A percentile compares a stretch with the other conserved stretches of the same genome.
These are phyloP conservation scores for Neurospora hispaniola DNA, from an alignment of 495 filamentous ascomycete species.

Conservation along the genomic window DNA sequence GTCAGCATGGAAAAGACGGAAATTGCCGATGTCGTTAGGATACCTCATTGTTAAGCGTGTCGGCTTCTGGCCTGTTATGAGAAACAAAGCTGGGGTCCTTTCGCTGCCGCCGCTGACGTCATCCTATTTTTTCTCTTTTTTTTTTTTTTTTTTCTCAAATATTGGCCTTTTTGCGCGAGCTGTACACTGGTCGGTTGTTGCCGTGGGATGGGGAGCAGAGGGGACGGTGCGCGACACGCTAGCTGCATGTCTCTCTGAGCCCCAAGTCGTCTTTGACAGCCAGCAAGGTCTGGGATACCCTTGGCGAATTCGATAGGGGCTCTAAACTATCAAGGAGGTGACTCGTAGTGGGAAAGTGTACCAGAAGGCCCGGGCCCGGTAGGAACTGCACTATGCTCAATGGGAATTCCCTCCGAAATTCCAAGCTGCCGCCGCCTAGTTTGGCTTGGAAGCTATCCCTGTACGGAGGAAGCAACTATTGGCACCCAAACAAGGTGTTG, in stretches of 20 bases:
- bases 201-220: background rate
- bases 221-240: background rate
- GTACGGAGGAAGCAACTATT: background rate
- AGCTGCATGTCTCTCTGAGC: background rate
- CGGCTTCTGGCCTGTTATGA: background rate
- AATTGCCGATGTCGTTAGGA: background rate
- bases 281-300: background rate
- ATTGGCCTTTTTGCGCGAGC: background rate
- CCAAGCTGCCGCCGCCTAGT: background rate
- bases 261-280: background rate
- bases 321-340: background rate
- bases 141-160: too few species aligned
- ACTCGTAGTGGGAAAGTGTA: background rate
- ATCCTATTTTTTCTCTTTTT: background rate
- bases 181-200: background rate
- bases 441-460: background rate
- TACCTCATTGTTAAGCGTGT: background rate
- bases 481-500: background rate
- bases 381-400: background rate
- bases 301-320: background rate
- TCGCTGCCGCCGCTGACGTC: constrained; percentile 16
- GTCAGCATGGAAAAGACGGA: background rate
- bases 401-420: background rate
- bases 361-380: background rate
- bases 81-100: background rate